Evolutionary conservation across 2,329 filamentous ascomycete genomes (phyloP).

Genomic region (Sphaerulina vaccinii): DNA sequence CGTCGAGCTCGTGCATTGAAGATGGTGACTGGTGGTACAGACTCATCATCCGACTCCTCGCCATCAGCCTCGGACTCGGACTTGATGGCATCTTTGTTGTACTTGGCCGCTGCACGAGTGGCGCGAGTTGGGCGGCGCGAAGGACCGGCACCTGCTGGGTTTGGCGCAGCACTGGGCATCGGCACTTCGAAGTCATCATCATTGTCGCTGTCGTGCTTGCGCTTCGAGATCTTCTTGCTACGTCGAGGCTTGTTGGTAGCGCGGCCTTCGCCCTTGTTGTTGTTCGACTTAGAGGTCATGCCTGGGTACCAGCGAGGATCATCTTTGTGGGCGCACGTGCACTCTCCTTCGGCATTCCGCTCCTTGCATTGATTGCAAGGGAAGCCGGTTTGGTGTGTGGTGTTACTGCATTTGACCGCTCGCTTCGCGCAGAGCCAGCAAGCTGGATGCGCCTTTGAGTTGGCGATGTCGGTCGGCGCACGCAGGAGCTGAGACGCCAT

Average conservation of each 20-base stretch:
- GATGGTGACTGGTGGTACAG: too few relatives aligned
- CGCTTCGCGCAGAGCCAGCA: neutral
- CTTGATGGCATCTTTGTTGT: neutral
- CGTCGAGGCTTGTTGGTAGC: neutral
- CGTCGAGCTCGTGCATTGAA: too few relatives aligned
- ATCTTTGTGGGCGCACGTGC: neutral
- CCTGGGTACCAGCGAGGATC: neutral
- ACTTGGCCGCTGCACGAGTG: neutral
- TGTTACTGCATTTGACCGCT: slow-evolving; percentile 1
- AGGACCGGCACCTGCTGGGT: too few relatives aligned
- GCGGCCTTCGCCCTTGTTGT: neutral
- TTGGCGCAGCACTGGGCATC: neutral
- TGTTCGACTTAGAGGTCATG: too few relatives aligned
- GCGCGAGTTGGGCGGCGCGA: neutral
- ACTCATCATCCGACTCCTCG: too few relatives aligned
- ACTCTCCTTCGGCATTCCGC: neutral
- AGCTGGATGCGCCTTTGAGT: too few relatives aligned
- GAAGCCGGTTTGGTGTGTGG: neutral
- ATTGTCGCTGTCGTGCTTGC: neutral
- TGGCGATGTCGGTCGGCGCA: too few relatives aligned
- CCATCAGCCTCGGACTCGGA: too few relatives aligned
- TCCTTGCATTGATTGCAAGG: slow-evolving; percentile 1
- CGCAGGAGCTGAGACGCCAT: too few relatives aligned
- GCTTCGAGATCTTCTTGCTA: neutral
- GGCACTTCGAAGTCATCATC: neutral